Percentiles rank a stretch among this genome's conserved stretches.
phyloP scores from a whole-genome alignment of 2,329 filamentous ascomycete species.

The Fusarium coffeatum region DNA sequence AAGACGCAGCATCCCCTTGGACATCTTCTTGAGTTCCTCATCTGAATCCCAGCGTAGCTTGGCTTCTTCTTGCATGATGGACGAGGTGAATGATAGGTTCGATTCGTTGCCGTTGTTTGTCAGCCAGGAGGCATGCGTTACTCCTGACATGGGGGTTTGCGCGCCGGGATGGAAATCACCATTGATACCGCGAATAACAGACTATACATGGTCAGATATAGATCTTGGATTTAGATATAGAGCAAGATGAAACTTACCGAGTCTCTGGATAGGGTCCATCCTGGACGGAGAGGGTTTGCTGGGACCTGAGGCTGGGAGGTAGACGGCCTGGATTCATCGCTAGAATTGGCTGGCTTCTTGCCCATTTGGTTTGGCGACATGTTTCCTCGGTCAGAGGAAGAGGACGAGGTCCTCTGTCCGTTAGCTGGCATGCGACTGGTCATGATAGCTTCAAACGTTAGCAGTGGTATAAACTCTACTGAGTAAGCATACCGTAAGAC shows the following conservation, averaged over 20 bases:
- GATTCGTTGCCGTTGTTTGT: constrained; percentile 50
- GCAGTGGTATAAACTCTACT: neutral
- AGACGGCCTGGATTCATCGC: constrained; percentile 21
- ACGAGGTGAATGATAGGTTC: constrained; percentile 52
- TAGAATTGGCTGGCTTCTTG: constrained; percentile 1
- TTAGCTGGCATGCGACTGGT: constrained; percentile 3
- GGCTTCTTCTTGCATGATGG: constrained; percentile 53
- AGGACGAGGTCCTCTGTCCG: constrained; percentile 33
- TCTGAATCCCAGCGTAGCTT: constrained; percentile 56
- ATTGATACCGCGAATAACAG: constrained; percentile 50
- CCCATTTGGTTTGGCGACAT: constrained; percentile 1
- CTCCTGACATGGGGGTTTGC: constrained; percentile 49
- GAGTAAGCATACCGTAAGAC: neutral
- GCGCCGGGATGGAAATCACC: constrained; percentile 48
- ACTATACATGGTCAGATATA: constrained; percentile 42
- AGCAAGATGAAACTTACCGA: constrained; percentile 41
- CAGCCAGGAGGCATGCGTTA: constrained; percentile 49
- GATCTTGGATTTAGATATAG: rapidly evolving
- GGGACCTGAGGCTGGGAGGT: constrained; percentile 20
- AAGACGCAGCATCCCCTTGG: constrained; percentile 51
- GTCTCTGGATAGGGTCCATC: constrained; percentile 42
- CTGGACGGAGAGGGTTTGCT: constrained; percentile 27
- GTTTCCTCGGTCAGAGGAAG: constrained; percentile 31
- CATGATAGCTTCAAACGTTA: constrained; percentile 17
- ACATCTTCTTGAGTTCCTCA: constrained; percentile 54